Percentiles rank a stretch among this genome's conserved stretches.
phyloP scores from a whole-genome alignment of 139 green algal species.

The Choricystis sp. region DNA sequence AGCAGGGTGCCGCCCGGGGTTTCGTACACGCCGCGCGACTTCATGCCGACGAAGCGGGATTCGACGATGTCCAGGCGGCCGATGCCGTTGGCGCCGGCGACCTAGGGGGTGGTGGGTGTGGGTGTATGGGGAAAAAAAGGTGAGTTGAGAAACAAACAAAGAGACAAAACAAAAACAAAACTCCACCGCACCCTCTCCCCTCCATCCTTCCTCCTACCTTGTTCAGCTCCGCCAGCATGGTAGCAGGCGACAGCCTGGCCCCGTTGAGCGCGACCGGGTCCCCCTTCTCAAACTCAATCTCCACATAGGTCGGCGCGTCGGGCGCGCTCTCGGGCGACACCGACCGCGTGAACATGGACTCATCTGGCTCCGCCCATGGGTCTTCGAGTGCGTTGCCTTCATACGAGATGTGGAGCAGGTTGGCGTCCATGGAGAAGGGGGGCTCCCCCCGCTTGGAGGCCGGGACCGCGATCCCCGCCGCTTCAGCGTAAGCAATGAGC shows the following conservation, averaged over 20 bases:
- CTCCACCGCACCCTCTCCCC: neutral
- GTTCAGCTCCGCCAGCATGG: slow-evolving; percentile 85
- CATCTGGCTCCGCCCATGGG: slow-evolving; percentile 63
- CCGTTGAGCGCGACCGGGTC: slow-evolving; percentile 91
- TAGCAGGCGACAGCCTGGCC: slow-evolving; percentile 62
- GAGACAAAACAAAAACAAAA: too few species aligned
- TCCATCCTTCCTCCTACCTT: slow-evolving; percentile 30
- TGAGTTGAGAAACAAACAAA: neutral
- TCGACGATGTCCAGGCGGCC: slow-evolving; percentile 94
- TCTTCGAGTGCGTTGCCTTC: slow-evolving; percentile 86
- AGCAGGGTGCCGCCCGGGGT: slow-evolving; percentile 94
- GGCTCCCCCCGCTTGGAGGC: slow-evolving; percentile 74
- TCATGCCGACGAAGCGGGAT: slow-evolving; percentile 93
- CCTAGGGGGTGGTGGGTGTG: neutral
- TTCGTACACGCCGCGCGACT: slow-evolving; percentile 92
- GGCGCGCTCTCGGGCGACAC: slow-evolving; percentile 80
- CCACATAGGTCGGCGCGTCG: slow-evolving; percentile 75
- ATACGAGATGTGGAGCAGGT: slow-evolving; percentile 91
- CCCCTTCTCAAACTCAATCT: slow-evolving; percentile 91
- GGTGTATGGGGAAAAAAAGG: too few species aligned
- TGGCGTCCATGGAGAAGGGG: slow-evolving; percentile 90
- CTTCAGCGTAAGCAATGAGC: slow-evolving; percentile 78
- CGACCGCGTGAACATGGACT: slow-evolving; percentile 84
- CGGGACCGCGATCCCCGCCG: slow-evolving; percentile 45
- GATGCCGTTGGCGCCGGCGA: slow-evolving; percentile 29